A percentile compares a stretch with the other conserved stretches of the same genome.
Conservation (phyloP, 2,329 filamentous ascomycete genomes). For the Microdochium trichocladiopsis region DNA sequence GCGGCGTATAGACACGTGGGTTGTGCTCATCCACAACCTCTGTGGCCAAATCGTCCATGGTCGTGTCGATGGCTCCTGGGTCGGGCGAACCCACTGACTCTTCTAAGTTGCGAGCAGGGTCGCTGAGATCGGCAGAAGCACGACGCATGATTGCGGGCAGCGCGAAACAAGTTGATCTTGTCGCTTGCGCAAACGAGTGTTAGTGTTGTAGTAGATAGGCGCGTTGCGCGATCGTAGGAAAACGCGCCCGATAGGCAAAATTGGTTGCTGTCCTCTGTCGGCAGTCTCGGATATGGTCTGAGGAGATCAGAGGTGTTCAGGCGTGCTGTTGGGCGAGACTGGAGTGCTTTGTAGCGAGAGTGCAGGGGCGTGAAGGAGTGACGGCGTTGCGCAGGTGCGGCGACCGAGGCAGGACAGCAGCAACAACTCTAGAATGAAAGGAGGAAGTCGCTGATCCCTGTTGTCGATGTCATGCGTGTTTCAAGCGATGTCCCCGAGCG, state of each 20-base stretch:
- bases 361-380: neutral
- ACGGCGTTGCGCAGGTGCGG: neutral
- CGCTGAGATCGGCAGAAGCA: conserved; percentile 30
- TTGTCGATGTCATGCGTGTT: neutral
- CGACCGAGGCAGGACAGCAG: neutral
- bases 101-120: conserved; percentile 31
- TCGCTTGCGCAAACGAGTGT: neutral
- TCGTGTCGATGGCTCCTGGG: conserved; percentile 16
- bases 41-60: conserved; percentile 24
- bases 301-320: neutral
- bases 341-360: neutral
- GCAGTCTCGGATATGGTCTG: neutral
- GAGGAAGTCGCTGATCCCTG: neutral
- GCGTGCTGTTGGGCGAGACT: neutral
- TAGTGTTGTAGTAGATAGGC: neutral
- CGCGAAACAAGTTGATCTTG: too few relatives aligned
- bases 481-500: neutral
- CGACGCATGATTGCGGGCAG: conserved; percentile 36
- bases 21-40: conserved; percentile 22
- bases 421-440: neutral
- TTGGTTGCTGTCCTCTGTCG: too few relatives aligned
- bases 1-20: conserved; percentile 49
- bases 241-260: too few relatives aligned
- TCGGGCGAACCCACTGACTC: conserved; percentile 23
- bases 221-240: too few relatives aligned